Evolutionary conservation across 257 asterid genomes (phyloP).

Genomic region (Fraxinus anomala): DNA sequence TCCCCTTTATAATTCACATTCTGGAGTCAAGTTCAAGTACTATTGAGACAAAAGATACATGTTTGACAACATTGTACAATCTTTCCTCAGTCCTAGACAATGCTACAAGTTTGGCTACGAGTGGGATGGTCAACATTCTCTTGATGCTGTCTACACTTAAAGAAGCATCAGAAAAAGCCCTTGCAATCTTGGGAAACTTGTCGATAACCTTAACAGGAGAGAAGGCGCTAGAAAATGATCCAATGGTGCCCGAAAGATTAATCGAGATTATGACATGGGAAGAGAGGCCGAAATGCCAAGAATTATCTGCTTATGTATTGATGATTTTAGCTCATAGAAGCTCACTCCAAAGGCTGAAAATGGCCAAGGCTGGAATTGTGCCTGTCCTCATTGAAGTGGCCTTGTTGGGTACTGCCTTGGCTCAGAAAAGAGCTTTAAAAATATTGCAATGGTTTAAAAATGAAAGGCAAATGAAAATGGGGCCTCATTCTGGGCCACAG

Average conservation of each 20-base stretch:
- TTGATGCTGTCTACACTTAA: conserved; percentile 41
- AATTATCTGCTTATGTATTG: conserved; percentile 64
- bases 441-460: conserved; percentile 87
- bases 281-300: conserved; percentile 72
- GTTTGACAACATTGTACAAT: conserved; percentile 60
- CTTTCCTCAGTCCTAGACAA: conserved; percentile 64
- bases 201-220: conserved; percentile 64
- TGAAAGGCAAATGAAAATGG: conserved; percentile 66
- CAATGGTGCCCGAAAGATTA: conserved; percentile 56
- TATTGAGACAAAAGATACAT: conserved; percentile 41
- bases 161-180: conserved; percentile 68
- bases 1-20: conserved; percentile 35
- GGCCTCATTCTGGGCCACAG: conserved; percentile 90
- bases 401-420: conserved; percentile 78
- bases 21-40: conserved; percentile 42
- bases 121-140: conserved; percentile 42
- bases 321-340: conserved; percentile 90
- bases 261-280: conserved; percentile 85
- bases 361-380: conserved; percentile 79
- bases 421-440: conserved; percentile 80
- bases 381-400: conserved; percentile 82
- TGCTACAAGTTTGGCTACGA: conserved; percentile 35
- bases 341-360: conserved; percentile 67
- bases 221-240: conserved; percentile 57
- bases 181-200: conserved; percentile 63